Base-by-base conservation (phyloP, 2,329 filamentous ascomycete species). In the Phaeosphaeriaceae sp. region DNA sequence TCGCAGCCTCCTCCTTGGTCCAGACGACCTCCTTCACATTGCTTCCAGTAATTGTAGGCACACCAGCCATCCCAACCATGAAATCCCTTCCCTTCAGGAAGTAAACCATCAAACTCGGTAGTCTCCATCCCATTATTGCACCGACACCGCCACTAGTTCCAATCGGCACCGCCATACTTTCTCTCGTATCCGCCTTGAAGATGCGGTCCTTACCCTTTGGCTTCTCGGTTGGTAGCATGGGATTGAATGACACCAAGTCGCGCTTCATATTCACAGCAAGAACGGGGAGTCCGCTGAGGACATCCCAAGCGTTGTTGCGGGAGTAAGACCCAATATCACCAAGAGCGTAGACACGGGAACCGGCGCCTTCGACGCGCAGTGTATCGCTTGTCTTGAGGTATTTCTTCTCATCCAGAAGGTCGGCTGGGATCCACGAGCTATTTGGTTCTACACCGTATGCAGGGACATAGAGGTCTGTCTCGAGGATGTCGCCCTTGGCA, bases 381-480 rank as follows among this genome's bases (percentile, higher is more conserved):
- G 77, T 81, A 8, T 60, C 43, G 0, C 54, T 84, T 77, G 6
- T 79, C 20, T 70, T 70, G 36, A 86, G 77, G 65, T 78, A 80
- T 12, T 78, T 79, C 4, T 62, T 68, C 0, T 70, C 64, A 50
- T 76, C 70, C 3, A 85, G 73, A 33, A 82, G 75, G 6, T 72
- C 61, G 3, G 61, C 42, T 0, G 82, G 81, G 1, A 86, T 68
- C 63, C 78, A 85, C 7, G 70, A 72, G 16, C 77, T 80, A 66
- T 83, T 84, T 0, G 82, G 82, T 6, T 68, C 61, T 11, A 78
- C 78, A 21, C 83, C 83, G 12, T 76, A 76, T 0, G 79, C 80
- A 3, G 78, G 75, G 46, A 85, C 77, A 61, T 81, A 84, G 18
- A 82, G 52, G 56, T 85, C 82, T 2, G 77, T 74, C 1, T 73